Percentiles rank a stretch among this genome's conserved stretches.
phyloP scores from a whole-genome alignment of 1,284 basidiomycete genomes.

The Ganoderma resinaceum region DNA sequence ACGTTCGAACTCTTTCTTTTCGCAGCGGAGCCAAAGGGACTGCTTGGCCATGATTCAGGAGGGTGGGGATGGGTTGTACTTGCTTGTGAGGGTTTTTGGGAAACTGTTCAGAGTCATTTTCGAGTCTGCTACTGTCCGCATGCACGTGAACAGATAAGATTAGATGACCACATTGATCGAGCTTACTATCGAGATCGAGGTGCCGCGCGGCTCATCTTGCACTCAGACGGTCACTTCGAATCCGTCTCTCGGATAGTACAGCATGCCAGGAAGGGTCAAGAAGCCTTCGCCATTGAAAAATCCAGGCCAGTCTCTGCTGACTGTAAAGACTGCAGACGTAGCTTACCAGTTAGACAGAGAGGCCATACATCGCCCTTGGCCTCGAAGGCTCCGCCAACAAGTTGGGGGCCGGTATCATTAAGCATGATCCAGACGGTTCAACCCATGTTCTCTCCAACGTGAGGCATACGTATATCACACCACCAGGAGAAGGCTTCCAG shows the following conservation, averaged over 20 bases:
- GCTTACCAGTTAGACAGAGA: constrained; percentile 49
- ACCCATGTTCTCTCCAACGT: constrained; percentile 82
- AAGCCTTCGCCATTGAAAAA: constrained; percentile 41
- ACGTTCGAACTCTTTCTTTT: constrained; percentile 94
- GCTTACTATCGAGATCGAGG: constrained; percentile 14
- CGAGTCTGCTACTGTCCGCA: constrained; percentile 28
- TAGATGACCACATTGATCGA: constrained; percentile 20
- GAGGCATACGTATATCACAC: constrained; percentile 98
- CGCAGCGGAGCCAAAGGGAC: constrained; percentile 90
- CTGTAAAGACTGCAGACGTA: neutral
- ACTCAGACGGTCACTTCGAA: neutral
- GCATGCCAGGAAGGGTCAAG: constrained; percentile 28
- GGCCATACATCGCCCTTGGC: constrained; percentile 79
- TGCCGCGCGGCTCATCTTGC: constrained; percentile 10
- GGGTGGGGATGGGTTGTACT: constrained; percentile 11
- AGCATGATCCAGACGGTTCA: constrained; percentile 77
- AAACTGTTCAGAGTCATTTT: constrained; percentile 21
- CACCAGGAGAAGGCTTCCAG: constrained; percentile 96
- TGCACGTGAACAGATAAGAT: constrained; percentile 28
- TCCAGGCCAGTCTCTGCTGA: constrained; percentile 29
- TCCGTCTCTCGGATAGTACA: too few relatives aligned
- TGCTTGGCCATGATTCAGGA: constrained; percentile 41
- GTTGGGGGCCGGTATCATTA: constrained; percentile 94
- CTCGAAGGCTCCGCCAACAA: constrained; percentile 98
- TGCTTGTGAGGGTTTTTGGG: constrained; percentile 11